phyloP scores from a whole-genome alignment of 176 grass and related monocot species.

The Rhynchospora tenuis region DNA sequence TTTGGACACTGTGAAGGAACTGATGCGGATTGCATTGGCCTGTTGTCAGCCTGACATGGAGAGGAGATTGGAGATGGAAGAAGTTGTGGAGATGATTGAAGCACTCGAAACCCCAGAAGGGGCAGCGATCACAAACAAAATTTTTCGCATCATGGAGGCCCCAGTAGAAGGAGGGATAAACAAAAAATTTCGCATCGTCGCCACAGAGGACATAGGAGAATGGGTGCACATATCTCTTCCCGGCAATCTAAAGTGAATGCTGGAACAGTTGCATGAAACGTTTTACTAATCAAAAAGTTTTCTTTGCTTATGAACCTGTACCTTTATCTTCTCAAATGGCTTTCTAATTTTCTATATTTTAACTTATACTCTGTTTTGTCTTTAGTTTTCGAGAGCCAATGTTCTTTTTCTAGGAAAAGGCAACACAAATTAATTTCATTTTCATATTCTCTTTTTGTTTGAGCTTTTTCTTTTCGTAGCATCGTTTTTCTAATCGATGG shows the following conservation, averaged over 20 bases:
- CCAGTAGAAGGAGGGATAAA: no score
- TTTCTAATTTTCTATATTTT: constrained; percentile 8
- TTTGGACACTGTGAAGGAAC: constrained; percentile 51
- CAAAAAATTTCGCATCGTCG: background rate
- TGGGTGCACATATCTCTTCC: background rate
- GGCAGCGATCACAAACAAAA: background rate
- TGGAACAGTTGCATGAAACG: background rate
- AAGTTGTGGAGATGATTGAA: constrained; percentile 51
- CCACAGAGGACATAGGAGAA: background rate
- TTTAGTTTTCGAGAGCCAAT: constrained; percentile 1
- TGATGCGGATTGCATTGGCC: constrained; percentile 61
- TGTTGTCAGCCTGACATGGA: constrained; percentile 58
- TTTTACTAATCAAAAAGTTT: background rate
- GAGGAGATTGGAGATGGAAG: constrained; percentile 56
- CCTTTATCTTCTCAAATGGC: constrained; percentile 12
- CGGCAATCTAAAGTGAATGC: background rate
- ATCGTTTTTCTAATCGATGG: background rate
- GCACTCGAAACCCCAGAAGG: constrained; percentile 15
- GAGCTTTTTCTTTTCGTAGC: background rate
- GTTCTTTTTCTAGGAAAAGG: constrained; percentile 17
- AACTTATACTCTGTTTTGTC: constrained; percentile 18
- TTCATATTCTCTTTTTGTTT: background rate
- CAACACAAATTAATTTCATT: background rate
- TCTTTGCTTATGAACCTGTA: constrained; percentile 4
- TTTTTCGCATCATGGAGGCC: no score